A percentile compares a stretch with the other conserved stretches of the same genome.
Conservation (phyloP, 768 basidiomycete genomes). For the Serendipita sp. region DNA sequence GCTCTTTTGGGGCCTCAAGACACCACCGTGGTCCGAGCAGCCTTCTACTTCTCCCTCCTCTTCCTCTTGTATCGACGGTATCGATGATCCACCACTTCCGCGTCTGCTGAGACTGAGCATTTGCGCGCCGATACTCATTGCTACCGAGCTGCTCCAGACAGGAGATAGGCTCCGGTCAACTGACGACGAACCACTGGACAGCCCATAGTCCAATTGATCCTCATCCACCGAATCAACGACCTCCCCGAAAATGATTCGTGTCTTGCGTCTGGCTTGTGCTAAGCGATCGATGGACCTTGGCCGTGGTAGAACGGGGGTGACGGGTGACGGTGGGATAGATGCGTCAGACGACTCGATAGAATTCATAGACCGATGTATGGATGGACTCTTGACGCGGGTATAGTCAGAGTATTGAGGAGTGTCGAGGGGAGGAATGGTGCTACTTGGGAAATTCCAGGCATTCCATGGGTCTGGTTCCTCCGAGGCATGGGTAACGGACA, state of each 20-base stretch:
- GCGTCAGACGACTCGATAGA: background rate
- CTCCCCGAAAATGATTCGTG: background rate
- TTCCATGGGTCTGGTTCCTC: background rate
- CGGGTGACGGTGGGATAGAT: background rate
- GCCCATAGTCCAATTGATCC: background rate
- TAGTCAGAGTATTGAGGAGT: background rate
- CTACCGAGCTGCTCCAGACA: background rate
- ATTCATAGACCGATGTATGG: background rate
- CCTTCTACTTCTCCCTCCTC: background rate
- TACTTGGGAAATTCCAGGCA: background rate
- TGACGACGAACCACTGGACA: background rate
- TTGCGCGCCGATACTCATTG: background rate
- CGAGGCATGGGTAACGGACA: background rate
- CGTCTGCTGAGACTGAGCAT: background rate
- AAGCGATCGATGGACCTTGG: background rate
- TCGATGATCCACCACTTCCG: background rate
- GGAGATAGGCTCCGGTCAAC: background rate
- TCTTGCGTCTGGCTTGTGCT: background rate
- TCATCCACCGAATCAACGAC: background rate
- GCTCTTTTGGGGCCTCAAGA: background rate
- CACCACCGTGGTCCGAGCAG: background rate
- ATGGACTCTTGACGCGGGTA: background rate
- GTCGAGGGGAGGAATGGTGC: background rate
- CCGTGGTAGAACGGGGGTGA: background rate
- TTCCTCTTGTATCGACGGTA: background rate